phyloP scores from a whole-genome alignment of 164 flowering plant genomes.

The Litsea cubeba region DNA sequence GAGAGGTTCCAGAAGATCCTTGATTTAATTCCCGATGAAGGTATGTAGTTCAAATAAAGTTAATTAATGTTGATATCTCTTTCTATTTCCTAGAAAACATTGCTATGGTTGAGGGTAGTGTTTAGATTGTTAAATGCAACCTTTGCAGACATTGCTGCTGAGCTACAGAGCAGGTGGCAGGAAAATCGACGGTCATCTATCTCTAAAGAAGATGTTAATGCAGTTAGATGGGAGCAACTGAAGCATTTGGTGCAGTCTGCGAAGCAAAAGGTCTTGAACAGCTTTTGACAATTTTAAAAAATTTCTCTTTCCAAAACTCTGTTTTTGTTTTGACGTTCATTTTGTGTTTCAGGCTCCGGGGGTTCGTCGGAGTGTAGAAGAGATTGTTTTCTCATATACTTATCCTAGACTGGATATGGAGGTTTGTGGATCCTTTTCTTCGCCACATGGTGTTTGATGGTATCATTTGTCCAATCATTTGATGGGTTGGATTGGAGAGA shows the following conservation, averaged over 20 bases:
- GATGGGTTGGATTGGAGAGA: background rate
- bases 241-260: constrained; percentile 63
- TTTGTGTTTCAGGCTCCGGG: constrained; percentile 42
- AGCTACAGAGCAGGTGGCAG: constrained; percentile 85
- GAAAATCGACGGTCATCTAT: constrained; percentile 48
- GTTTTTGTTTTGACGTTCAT: background rate
- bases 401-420: constrained; percentile 96
- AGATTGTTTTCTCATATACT: constrained; percentile 75
- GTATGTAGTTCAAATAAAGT: constrained; percentile 28
- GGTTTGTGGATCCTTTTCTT: constrained; percentile 36
- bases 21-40: constrained; percentile 87
- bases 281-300: background rate
- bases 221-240: constrained; percentile 74
- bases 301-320: background rate
- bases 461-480: background rate
- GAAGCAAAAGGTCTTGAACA: constrained; percentile 57
- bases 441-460: background rate
- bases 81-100: background rate
- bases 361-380: constrained; percentile 76
- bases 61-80: background rate
- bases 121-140: constrained; percentile 2
- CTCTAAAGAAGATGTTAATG: constrained; percentile 60
- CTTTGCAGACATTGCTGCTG: constrained; percentile 71
- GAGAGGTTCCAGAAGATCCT: constrained; percentile 79
- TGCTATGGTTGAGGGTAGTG: background rate